Conservation (phyloP, 2,329 filamentous ascomycete species). For the Xylariales sp. region DNA sequence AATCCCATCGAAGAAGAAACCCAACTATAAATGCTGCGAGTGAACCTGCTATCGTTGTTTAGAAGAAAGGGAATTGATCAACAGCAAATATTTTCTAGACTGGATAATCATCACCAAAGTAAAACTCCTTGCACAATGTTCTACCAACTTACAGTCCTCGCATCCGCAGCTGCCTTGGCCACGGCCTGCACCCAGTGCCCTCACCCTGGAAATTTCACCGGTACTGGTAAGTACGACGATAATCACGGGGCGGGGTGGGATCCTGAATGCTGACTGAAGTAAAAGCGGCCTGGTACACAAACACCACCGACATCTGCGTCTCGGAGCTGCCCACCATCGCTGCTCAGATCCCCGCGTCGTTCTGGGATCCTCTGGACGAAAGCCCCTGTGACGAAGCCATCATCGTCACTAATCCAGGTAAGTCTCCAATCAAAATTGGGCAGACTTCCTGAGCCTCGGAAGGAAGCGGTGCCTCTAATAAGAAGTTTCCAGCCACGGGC, state of each 20-base stretch:
- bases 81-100: no score
- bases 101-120: no score
- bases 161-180: not conserved
- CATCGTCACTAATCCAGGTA: conserved; percentile 2
- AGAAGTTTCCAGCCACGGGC: not conserved
- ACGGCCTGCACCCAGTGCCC: not conserved
- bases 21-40: no score
- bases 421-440: no score
- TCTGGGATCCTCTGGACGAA: conserved; percentile 4
- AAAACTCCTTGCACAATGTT: no score
- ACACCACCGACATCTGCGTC: conserved; percentile 2
- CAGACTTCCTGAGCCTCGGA: not conserved
- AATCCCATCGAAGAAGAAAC: no score
- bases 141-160: no score
- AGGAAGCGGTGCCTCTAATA: not conserved
- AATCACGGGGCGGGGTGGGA: no score
- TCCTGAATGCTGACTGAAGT: no score
- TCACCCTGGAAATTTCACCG: conserved; percentile 4
- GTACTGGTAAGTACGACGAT: not conserved
- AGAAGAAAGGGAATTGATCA: no score
- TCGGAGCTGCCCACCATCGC: not conserved
- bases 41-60: no score
- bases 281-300: not conserved
- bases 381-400: conserved; percentile 1
- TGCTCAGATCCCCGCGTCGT: not conserved